Evolutionary conservation across 345 rosid species (phyloP).

Genomic region (Eucalyptus cladocalyx): DNA sequence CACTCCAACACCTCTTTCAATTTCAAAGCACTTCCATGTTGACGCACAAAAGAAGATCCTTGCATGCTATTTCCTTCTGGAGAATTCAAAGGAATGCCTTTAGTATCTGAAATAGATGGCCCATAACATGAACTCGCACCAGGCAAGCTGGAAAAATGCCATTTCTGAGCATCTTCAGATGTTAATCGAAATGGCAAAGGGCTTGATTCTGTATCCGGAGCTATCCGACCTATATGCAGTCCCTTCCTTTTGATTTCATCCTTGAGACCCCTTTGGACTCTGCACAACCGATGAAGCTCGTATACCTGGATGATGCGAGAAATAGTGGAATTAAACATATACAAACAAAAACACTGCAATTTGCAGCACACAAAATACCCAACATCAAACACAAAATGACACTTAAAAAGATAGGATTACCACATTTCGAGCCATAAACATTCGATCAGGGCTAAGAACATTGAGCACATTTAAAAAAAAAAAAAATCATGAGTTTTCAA

Average conservation of each 20-base stretch:
- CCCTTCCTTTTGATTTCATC: constrained; percentile 54
- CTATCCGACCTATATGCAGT: constrained; percentile 12
- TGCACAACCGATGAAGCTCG: constrained; percentile 67
- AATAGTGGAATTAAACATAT: background rate
- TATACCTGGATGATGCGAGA: constrained; percentile 23
- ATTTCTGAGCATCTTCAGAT: constrained; percentile 50
- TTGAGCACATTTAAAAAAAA: background rate
- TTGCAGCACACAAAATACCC: background rate
- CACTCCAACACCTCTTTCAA: constrained; percentile 43
- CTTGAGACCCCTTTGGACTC: constrained; percentile 55
- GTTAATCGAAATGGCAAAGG: constrained; percentile 42
- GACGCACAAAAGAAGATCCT: constrained; percentile 37
- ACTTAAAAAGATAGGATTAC: background rate
- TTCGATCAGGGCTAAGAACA: background rate
- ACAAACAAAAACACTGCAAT: background rate
- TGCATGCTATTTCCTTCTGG: constrained; percentile 33
- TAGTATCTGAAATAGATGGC: constrained; percentile 30
- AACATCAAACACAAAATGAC: background rate
- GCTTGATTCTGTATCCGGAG: constrained; percentile 35
- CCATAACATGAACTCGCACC: constrained; percentile 33
- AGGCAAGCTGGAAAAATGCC: constrained; percentile 55
- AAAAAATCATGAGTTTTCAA: background rate
- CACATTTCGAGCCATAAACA: background rate
- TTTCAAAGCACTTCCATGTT: constrained; percentile 42
- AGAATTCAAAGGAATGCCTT: constrained; percentile 35